phyloP scores from a whole-genome alignment of 805 yeast genomes.

The Ascoidea asiatica region DNA sequence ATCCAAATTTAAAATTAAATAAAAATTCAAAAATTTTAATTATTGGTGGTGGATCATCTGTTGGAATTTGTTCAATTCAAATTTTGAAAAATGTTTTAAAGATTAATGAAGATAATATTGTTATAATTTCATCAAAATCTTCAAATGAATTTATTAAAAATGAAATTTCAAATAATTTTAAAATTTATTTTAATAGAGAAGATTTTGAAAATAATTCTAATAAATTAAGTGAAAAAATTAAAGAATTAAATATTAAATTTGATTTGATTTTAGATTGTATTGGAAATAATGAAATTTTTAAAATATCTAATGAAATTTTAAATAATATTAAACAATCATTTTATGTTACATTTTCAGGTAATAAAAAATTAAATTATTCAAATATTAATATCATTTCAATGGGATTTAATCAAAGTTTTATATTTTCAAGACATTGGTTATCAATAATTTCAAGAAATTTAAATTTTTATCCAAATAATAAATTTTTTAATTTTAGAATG shows the following conservation, averaged over 20 bases:
- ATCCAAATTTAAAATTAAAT: conserved; percentile 32
- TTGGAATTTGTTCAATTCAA: conserved; percentile 50
- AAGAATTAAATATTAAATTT: conserved; percentile 22
- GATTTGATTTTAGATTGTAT: conserved; percentile 58
- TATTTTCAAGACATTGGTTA: too few relatives aligned
- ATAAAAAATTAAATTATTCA: conserved; percentile 28
- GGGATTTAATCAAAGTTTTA: too few relatives aligned
- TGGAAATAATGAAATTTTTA: conserved; percentile 47
- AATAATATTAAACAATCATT: conserved; percentile 24
- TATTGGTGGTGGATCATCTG: conserved; percentile 70
- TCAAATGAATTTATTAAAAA: conserved; percentile 22
- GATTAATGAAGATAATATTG: conserved; percentile 32
- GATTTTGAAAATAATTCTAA: too few relatives aligned
- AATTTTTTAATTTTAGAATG: conserved; percentile 21
- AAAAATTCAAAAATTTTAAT: conserved; percentile 39
- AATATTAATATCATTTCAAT: too few relatives aligned
- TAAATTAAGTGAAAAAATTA: conserved; percentile 1
- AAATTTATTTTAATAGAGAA: conserved; percentile 12
- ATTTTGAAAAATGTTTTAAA: conserved; percentile 35
- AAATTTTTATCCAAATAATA: conserved; percentile 21
- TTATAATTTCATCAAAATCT: conserved; percentile 40
- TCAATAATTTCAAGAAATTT: conserved; percentile 21
- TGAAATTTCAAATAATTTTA: conserved; percentile 13
- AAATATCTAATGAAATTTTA: conserved; percentile 1
- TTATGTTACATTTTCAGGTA: conserved; percentile 57